Evolutionary conservation across 1,139 yeast genomes (phyloP).

Genomic region (Suhomyces panamericanus): DNA sequence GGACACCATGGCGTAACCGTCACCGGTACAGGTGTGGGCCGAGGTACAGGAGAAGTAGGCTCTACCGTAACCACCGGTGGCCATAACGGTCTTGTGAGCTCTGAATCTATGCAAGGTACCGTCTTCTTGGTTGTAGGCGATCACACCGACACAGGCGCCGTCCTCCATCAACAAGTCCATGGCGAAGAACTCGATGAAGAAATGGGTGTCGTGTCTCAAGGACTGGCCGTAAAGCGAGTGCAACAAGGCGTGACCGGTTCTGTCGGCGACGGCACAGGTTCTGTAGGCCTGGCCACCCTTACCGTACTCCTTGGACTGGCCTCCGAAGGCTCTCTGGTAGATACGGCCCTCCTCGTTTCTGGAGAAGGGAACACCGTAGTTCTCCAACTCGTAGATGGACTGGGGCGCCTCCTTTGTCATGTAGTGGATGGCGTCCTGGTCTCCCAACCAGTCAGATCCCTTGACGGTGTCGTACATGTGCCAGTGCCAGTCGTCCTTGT

Average conservation of each 20-base stretch:
- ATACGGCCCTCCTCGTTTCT: slow-evolving; percentile 96
- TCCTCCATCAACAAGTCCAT: slow-evolving; percentile 92
- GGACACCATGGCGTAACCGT: slow-evolving; percentile 96
- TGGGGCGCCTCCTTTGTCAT: slow-evolving; percentile 98
- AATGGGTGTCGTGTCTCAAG: slow-evolving; percentile 93
- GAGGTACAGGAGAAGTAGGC: slow-evolving; percentile 98
- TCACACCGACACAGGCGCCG: slow-evolving; percentile 95
- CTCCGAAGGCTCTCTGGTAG: slow-evolving; percentile 99
- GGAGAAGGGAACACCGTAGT: slow-evolving; percentile 97
- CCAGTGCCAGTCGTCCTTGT: slow-evolving; percentile 98
- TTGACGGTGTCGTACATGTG: slow-evolving; percentile 99
- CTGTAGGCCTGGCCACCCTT: slow-evolving; percentile 99
- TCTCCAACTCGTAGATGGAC: slow-evolving; percentile 94
- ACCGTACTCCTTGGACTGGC: slow-evolving; percentile 93
- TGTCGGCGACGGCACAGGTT: slow-evolving; percentile 98
- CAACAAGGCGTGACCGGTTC: slow-evolving; percentile 97
- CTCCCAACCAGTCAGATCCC: slow-evolving; percentile 99
- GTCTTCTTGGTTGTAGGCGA: slow-evolving; percentile 98
- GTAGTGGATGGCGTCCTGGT: slow-evolving; percentile 98
- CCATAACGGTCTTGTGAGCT: slow-evolving; percentile 93
- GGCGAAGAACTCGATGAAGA: slow-evolving; percentile 96
- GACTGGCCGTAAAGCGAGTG: slow-evolving; percentile 98
- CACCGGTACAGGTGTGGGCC: slow-evolving; percentile 99
- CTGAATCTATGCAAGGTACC: slow-evolving; percentile 98
- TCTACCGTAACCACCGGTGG: slow-evolving; percentile 99